A percentile compares a stretch with the other conserved stretches of the same genome.
These are phyloP conservation scores for Ceratobasidium sp. DNA, from an alignment of 1,284 basidiomycete genomes.

Conservation along the genomic window DNA sequence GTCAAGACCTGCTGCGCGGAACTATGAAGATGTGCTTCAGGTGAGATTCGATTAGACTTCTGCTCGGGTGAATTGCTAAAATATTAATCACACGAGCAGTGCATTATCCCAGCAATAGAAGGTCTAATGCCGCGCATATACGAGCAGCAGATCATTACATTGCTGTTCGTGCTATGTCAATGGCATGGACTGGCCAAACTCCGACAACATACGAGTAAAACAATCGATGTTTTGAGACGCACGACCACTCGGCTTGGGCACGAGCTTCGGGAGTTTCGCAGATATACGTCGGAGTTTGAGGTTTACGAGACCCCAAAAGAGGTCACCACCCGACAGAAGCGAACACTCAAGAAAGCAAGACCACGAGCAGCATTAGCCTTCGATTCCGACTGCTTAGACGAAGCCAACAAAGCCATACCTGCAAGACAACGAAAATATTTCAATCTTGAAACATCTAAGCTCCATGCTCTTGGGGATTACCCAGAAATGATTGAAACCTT, in stretches of 20 bases:
- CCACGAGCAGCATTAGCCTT: neutral
- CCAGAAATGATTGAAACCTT: constrained; percentile 49
- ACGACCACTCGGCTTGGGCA: constrained; percentile 49
- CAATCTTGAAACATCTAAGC: constrained; percentile 54
- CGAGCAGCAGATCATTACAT: constrained; percentile 49
- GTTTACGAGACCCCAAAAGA: constrained; percentile 52
- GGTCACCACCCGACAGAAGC: constrained; percentile 43
- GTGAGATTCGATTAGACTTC: too few species aligned
- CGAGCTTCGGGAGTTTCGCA: constrained; percentile 46
- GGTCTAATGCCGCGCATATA: constrained; percentile 50
- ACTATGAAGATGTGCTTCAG: constrained; percentile 40
- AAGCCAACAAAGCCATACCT: neutral
- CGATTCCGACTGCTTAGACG: neutral
- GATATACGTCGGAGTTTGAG: constrained; percentile 46
- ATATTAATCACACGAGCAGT: constrained; percentile 47
- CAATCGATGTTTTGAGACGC: constrained; percentile 48
- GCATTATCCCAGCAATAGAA: constrained; percentile 55
- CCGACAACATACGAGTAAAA: constrained; percentile 51
- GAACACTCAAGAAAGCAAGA: neutral
- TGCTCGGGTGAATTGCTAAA: neutral
- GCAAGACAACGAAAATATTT: constrained; percentile 38
- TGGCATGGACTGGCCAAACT: constrained; percentile 57
- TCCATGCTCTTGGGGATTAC: constrained; percentile 55
- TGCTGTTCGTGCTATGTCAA: constrained; percentile 50
- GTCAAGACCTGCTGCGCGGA: constrained; percentile 41